Evolutionary conservation across 2,329 filamentous ascomycete genomes (phyloP), one percentile per base, ranked within the genome.

Genomic region (Helotiales sp.): DNA sequence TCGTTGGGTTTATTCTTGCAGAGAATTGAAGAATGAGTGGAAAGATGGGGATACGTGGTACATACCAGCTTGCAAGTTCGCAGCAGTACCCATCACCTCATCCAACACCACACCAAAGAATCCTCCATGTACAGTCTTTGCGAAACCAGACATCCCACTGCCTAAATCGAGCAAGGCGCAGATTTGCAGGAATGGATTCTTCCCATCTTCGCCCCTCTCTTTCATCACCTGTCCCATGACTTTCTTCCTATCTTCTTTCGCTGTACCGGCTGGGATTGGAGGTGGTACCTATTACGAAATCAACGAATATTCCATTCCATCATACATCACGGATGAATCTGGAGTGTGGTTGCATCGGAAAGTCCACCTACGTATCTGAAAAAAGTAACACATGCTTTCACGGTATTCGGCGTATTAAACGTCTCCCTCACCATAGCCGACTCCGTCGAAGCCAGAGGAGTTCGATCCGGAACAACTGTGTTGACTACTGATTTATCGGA

Each of bases 41-140:
- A 33, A 2, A 10, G 13, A 17, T 19, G 8, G 15, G 8, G 29
- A 31, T 7, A 7, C 5, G 12, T 15, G 25, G 13, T 3, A 67
- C 67, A 53, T 33, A 69, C 66, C 31, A 29, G 57, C 44, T 36
- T 70, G 68, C 10, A 63, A 42, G 42, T 69, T 69, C 24, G 67
- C 69, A 34, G 66, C 66, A n/a, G 65, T 70, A 5, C 68, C 68
- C 67, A 71, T 70, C 25, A 70, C 66, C 58, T 71, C 68, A 59
- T 71, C 68, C 57, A 71, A 56, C 10, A 71, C 61, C 10, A 71
- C 63, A 2, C 58, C 64, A 60, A 64, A 66, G 33, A 70, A 52
- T 0, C 70, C 69, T 24, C 70, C 69, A 62, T 71, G 69, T 59
- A 65, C 63, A 1, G 63, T 68, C 36, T 64, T 62, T 36, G 61